These are phyloP conservation scores for Zostera marina DNA, from an alignment of 116 monocot genomes.

Conservation along the genomic window DNA sequence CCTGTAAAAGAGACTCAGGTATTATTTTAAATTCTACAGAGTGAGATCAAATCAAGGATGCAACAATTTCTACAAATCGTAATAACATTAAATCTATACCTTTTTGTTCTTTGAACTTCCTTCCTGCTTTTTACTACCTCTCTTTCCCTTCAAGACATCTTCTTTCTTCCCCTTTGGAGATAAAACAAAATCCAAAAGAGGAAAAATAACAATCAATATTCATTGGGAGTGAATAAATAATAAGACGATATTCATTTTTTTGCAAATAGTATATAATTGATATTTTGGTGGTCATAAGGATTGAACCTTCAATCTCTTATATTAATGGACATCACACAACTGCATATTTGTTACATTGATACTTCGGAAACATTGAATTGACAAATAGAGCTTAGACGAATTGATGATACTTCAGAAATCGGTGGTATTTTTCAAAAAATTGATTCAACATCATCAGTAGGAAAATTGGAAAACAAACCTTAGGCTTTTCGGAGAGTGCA, in stretches of 20 bases:
- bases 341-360: too few species aligned
- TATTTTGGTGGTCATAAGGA: too few species aligned
- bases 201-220: neutral
- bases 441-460: neutral
- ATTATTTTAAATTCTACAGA: neutral
- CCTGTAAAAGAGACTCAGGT: constrained; percentile 22
- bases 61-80: neutral
- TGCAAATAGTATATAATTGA: too few species aligned
- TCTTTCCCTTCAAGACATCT: constrained; percentile 6
- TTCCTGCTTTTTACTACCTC: constrained; percentile 7
- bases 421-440: neutral
- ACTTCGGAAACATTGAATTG: neutral
- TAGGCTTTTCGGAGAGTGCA: constrained; percentile 54
- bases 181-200: neutral
- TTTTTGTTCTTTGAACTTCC: constrained; percentile 9
- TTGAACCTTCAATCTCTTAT: too few species aligned
- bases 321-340: too few species aligned
- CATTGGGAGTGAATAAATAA: too few species aligned
- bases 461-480: constrained; percentile 17
- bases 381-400: too few species aligned
- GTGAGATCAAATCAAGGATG: neutral
- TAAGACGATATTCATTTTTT: too few species aligned
- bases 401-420: too few species aligned
- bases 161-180: constrained; percentile 7
- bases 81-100: constrained; percentile 6